Conservation (phyloP, 345 rosid genomes). For the Nephelium lappaceum region DNA sequence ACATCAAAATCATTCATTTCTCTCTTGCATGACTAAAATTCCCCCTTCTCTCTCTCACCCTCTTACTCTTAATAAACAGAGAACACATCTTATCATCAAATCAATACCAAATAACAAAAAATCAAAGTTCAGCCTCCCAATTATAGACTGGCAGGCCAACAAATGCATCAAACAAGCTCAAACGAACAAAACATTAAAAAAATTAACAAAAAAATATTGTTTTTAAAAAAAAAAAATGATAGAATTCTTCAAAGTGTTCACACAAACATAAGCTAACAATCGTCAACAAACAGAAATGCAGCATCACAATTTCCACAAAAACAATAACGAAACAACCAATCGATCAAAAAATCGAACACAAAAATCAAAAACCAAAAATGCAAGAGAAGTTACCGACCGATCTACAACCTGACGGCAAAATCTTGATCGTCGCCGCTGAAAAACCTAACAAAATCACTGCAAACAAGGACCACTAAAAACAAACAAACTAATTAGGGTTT, state of each 20-base stretch:
- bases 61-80: too few relatives aligned
- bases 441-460: constrained; percentile 5
- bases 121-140: background rate
- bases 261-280: background rate
- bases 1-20: background rate
- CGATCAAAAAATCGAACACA: background rate
- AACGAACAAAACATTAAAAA: background rate
- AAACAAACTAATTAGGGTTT: constrained; percentile 8
- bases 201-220: background rate
- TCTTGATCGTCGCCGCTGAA: constrained; percentile 13
- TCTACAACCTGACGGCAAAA: constrained; percentile 31
- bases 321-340: background rate
- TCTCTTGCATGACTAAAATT: background rate
- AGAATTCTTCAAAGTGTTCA: background rate
- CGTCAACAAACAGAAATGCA: background rate
- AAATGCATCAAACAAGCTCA: background rate
- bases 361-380: constrained; percentile 6
- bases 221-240: too few relatives aligned
- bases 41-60: background rate
- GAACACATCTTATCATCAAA: background rate
- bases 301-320: background rate
- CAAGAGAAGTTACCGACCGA: constrained; percentile 32
- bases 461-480: background rate
- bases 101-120: background rate
- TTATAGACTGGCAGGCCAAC: background rate